These are phyloP conservation scores for Infundibulicybe gibba DNA, from an alignment of 768 basidiomycete species.

Conservation along the genomic window DNA sequence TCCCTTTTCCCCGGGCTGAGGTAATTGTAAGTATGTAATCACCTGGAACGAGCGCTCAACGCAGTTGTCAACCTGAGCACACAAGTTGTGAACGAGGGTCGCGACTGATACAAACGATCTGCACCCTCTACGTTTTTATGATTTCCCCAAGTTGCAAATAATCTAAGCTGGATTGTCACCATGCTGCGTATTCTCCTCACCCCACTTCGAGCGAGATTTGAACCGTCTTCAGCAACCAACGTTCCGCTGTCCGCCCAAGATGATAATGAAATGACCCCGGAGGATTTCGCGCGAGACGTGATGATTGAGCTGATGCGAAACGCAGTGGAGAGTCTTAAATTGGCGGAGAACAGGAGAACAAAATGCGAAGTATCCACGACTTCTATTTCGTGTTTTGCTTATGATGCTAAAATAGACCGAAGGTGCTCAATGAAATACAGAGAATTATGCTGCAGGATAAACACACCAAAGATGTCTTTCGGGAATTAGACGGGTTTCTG, in stretches of 20 bases:
- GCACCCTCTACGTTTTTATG: too few species aligned
- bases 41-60: too few species aligned
- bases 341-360: constrained; percentile 39
- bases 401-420: background rate
- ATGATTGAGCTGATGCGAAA: constrained; percentile 68
- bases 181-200: constrained; percentile 62
- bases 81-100: too few species aligned
- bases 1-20: too few species aligned
- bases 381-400: background rate
- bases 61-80: too few species aligned
- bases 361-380: constrained; percentile 48
- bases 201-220: constrained; percentile 55
- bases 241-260: constrained; percentile 40
- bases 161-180: background rate
- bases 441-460: constrained; percentile 64
- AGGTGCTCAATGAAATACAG: constrained; percentile 68
- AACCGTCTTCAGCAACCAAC: constrained; percentile 32
- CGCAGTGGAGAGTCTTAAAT: constrained; percentile 67
- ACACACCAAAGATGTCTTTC: constrained; percentile 69
- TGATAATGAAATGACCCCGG: background rate
- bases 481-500: constrained; percentile 80
- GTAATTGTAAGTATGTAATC: too few species aligned
- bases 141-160: too few species aligned
- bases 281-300: constrained; percentile 69
- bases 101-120: too few species aligned